Evolutionary conservation across 495 filamentous ascomycete species (phyloP).

Genomic region (Aspergillus nidulans): DNA sequence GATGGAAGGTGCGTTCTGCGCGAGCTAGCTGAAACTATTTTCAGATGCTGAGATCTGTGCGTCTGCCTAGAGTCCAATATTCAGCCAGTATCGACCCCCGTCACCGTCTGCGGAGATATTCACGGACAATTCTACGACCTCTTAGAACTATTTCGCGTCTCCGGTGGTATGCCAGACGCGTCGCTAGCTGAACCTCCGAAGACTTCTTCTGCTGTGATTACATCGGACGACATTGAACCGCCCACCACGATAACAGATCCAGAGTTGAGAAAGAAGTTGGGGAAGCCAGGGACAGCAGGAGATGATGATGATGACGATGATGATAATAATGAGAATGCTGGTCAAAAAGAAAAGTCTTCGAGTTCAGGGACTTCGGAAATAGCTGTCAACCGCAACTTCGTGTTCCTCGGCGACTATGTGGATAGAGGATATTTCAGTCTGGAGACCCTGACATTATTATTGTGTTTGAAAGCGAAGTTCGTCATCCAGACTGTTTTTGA

Average conservation of each 20-base stretch:
- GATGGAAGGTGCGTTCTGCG: slow-evolving; percentile 73
- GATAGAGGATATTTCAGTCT: slow-evolving; percentile 97
- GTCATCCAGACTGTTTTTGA: slow-evolving; percentile 19
- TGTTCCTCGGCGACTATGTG: slow-evolving; percentile 96
- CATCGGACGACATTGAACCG: slow-evolving; percentile 80
- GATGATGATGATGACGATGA: slow-evolving; percentile 38
- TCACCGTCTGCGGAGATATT: slow-evolving; percentile 96
- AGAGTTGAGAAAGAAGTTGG: slow-evolving; percentile 75
- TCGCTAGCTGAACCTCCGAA: slow-evolving; percentile 59
- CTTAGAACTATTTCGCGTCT: slow-evolving; percentile 92
- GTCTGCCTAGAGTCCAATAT: slow-evolving; percentile 81
- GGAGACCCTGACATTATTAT: slow-evolving; percentile 90
- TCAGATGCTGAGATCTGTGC: slow-evolving; percentile 7
- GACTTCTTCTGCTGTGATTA: slow-evolving; percentile 60
- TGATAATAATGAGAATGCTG: slow-evolving; percentile 19
- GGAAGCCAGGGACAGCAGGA: slow-evolving; percentile 23
- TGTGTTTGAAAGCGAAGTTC: slow-evolving; percentile 96
- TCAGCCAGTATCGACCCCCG: slow-evolving; percentile 91
- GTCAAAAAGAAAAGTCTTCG: slow-evolving; percentile 30
- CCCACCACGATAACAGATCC: slow-evolving; percentile 81
- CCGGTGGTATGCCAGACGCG: slow-evolving; percentile 89
- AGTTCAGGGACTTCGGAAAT: slow-evolving; percentile 40
- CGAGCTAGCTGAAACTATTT: not conserved
- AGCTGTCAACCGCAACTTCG: slow-evolving; percentile 69
- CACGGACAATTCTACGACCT: slow-evolving; percentile 99